Evolutionary conservation across 176 grass and related monocot genomes (phyloP), one percentile per base, ranked within the genome.

Genomic region (Hsuehochloa calcarea): DNA sequence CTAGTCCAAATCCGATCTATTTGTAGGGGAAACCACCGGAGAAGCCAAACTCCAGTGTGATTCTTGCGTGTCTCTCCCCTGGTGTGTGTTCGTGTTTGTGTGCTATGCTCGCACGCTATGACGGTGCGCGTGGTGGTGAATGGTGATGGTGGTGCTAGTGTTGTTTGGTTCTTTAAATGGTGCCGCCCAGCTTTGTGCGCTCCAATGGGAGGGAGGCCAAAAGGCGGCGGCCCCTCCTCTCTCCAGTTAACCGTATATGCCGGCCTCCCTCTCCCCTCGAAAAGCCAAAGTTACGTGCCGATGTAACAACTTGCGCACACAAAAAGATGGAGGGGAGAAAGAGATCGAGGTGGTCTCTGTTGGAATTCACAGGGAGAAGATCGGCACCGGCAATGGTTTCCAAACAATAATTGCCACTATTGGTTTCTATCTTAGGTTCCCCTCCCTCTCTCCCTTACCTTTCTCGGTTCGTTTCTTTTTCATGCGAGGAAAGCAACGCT

Each of bases 161-260:
- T 79, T 76, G 79, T 77, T 70, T 61, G 49, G 79, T 70, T 88
- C 68, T 87, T 85, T 89, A 92, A 92, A 92, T 87, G 87, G 88
- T 72, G 77, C 80, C 87, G 75, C 87, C 78, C 90, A 62, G 90
- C 93, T 94, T 88, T 92, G 87, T 73, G 29, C 77, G 75, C 87
- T 90, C 93, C 93, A 92, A 92, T 92, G 87, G 85, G 85, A 87
- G 72, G 67, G 85, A 86, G 75, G 41, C 86, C 68, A 56, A 90
- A 95, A 89, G 61, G 90, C 86, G 86, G 90, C 87, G 87, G 80
- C 85, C 77, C 85, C 75, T 81, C 81, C 39, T 46, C 80, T 63
- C 76, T 79, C 77, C 50, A 92, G 73, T 67, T 40, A 79, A 75
- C 29, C 76, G 88, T 84, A 87, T 90, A 87, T 85, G 88, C 86